Conservation (phyloP, 345 rosid species). For the Salix viminalis region DNA sequence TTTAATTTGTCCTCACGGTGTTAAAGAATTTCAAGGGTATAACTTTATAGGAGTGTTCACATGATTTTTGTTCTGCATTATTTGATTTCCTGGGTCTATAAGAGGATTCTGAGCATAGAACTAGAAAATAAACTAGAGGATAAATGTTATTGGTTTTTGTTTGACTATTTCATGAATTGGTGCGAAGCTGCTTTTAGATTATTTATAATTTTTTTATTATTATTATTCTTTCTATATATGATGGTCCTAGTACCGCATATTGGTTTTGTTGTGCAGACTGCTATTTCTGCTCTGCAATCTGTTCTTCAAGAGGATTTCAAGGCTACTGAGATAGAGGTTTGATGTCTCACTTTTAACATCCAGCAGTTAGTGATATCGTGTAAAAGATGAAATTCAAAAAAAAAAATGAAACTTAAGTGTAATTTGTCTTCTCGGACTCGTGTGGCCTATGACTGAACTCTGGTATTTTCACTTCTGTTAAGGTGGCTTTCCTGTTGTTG, state of each 20-base stretch:
- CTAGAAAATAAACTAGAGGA: not conserved
- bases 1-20: not conserved
- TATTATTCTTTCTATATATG: not conserved
- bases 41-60: not conserved
- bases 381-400: not conserved
- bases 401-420: not conserved
- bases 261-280: constrained; percentile 40
- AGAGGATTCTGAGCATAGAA: not conserved
- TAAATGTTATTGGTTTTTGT: not conserved
- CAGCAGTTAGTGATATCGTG: not conserved
- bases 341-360: not conserved
- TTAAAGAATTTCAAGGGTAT: not conserved
- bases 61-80: not conserved
- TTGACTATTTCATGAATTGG: not conserved
- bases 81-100: not conserved
- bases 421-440: not conserved
- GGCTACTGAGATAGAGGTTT: constrained; percentile 89
- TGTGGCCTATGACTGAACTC: not conserved
- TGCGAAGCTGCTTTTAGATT: not conserved
- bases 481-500: not conserved
- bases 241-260: not conserved
- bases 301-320: constrained; percentile 93
- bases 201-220: not conserved
- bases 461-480: not conserved
- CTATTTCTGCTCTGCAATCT: constrained; percentile 77